Percentiles rank a stretch among this genome's conserved stretches.
Evolutionary conservation across 1,139 yeast species (phyloP).

Genomic region (Cylindricascospora bacillispora): DNA sequence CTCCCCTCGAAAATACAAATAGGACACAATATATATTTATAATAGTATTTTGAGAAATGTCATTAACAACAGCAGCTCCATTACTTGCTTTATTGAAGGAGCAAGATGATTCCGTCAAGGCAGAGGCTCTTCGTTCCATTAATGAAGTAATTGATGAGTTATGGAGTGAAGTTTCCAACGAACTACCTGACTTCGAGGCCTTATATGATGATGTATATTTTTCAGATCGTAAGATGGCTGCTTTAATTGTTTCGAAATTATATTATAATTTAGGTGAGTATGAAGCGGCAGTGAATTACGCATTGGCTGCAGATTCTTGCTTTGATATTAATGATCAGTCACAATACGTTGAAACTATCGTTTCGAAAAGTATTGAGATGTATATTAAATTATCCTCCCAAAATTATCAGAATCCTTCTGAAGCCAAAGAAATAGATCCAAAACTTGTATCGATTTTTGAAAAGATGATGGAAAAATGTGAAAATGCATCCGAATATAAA

Average conservation of each 20-base stretch:
- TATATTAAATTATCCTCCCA: constrained; percentile 57
- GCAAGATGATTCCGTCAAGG: constrained; percentile 61
- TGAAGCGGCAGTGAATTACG: constrained; percentile 79
- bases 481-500: constrained; percentile 54
- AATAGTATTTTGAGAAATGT: too few relatives aligned
- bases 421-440: constrained; percentile 36
- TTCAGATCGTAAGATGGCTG: constrained; percentile 71
- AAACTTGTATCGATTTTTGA: constrained; percentile 65
- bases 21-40: too few relatives aligned
- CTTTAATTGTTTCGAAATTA: constrained; percentile 83
- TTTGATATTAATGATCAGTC: constrained; percentile 62
- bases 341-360: constrained; percentile 89
- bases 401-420: constrained; percentile 32
- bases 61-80: constrained; percentile 73
- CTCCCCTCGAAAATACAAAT: too few relatives aligned
- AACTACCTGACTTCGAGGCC: constrained; percentile 74
- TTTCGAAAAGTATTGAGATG: constrained; percentile 79
- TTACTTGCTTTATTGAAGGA: constrained; percentile 81
- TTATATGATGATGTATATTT: constrained; percentile 76
- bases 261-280: constrained; percentile 93
- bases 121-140: constrained; percentile 74
- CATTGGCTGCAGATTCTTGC: constrained; percentile 64
- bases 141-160: constrained; percentile 77
- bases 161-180: constrained; percentile 97
- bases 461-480: constrained; percentile 74